These are phyloP conservation scores for Trebouxia sp. DNA, from an alignment of 139 green algal genomes.

Conservation along the genomic window DNA sequence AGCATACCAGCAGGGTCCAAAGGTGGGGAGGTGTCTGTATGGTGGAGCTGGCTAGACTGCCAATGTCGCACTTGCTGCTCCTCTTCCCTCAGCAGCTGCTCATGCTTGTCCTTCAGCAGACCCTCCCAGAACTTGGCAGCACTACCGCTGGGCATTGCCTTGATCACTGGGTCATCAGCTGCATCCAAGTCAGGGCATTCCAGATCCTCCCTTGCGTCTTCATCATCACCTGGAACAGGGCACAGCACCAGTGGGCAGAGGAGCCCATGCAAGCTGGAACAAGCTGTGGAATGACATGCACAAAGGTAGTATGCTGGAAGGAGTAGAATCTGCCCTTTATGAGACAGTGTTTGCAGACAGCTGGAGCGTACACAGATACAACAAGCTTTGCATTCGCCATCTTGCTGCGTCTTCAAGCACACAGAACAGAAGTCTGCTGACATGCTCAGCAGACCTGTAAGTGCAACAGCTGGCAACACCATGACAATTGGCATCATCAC, in stretches of 20 bases:
- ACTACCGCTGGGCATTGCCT: slow-evolving; percentile 17
- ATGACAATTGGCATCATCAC: too few species aligned
- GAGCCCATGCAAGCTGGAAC: too few species aligned
- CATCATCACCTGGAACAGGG: slow-evolving; percentile 38
- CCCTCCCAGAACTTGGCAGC: slow-evolving; percentile 57
- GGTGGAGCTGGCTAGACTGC: neutral
- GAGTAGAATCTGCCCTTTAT: too few species aligned
- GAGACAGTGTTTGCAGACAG: too few species aligned
- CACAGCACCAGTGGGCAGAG: neutral
- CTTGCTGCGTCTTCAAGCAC: too few species aligned
- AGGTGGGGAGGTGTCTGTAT: neutral
- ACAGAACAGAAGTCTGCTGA: too few species aligned
- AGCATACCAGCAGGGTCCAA: neutral
- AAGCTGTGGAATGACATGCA: neutral
- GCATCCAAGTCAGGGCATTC: slow-evolving; percentile 26
- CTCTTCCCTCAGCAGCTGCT: slow-evolving; percentile 59
- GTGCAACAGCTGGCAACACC: too few species aligned
- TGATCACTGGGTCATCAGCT: neutral
- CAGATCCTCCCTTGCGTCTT: slow-evolving; percentile 38
- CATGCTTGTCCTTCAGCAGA: slow-evolving; percentile 61
- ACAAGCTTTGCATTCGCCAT: too few species aligned
- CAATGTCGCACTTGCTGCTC: slow-evolving; percentile 28
- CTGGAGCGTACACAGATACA: too few species aligned
- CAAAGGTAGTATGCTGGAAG: too few species aligned
- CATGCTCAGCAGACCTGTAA: too few species aligned